Base-by-base conservation (phyloP, 2,329 filamentous ascomycete genomes). In the Neonectria hederae region DNA sequence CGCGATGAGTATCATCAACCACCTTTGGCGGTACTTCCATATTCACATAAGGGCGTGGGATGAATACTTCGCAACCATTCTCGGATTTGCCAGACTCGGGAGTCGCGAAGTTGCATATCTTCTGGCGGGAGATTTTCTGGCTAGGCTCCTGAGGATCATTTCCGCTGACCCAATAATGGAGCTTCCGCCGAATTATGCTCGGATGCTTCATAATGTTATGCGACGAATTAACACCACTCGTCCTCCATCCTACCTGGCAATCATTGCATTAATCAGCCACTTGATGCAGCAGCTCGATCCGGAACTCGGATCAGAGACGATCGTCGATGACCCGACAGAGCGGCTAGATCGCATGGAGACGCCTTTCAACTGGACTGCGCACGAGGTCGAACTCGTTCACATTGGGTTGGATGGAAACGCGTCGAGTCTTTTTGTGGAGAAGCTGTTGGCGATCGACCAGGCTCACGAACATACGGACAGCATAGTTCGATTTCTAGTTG, bases 1-100 rank as follows among this genome's bases (percentile, higher is more conserved):
- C 2, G 76, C 80, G 5, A 76, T 89, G 43, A 70, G 73, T 19
- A 78, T 87, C 22, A 81, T 93, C 54, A 79, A 82, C 30, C 76
- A 82, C 22, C 76, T 92, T 4, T 93, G 88, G 86, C 79, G 84
- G 3, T 81, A 79, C n/a, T 88, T 93, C 61, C 88, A 92, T 64
- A 77, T 81, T 3, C 82, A 85, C 49, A 80, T 88, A 28, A 86
- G 89, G 61, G 86, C 91, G 3, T 96, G 92, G 92, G 87, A 89
- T 45, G 92, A 95, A 72, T 90, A 90, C 62, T 95, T 95, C 74
- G 85, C 86, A 13, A 84, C 91, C n/a, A 82, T 94, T 65, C 74
- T 86, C n/a, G 81, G 81, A n/a, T 90, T 94, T 73, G 87, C 88
- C 14, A 82, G 81, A 49, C 77, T 92, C 59, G 90, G 91, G 1